A percentile compares a stretch with the other conserved stretches of the same genome.
Evolutionary conservation across 2,329 filamentous ascomycete genomes (phyloP).

Genomic region (Epichloe coenophiala): DNA sequence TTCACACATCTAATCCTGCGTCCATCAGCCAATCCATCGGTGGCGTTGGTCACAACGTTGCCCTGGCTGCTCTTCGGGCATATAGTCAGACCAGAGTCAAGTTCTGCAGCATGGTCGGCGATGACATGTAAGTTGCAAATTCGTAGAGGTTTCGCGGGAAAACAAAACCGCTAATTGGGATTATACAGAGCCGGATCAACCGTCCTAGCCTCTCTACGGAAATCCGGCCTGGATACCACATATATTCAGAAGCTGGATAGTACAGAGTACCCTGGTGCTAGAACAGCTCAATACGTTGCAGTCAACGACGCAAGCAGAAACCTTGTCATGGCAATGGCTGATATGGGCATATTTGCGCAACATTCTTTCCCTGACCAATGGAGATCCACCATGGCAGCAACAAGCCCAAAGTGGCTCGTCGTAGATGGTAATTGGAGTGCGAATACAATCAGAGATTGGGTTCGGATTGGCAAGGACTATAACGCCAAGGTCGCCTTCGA

Average conservation of each 20-base stretch:
- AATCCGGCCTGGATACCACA: conserved; percentile 48
- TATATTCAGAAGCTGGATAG: conserved; percentile 46
- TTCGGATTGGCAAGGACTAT: conserved; percentile 43
- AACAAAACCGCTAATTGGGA: not conserved
- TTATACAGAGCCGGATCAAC: conserved; percentile 52
- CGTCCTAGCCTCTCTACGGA: conserved; percentile 51
- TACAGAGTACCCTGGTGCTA: conserved; percentile 34
- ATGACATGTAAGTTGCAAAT: conserved; percentile 48
- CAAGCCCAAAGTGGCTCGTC: conserved; percentile 62
- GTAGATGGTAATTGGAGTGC: conserved; percentile 80
- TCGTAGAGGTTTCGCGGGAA: not conserved
- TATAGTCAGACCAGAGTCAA: conserved; percentile 48
- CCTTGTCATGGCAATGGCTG: conserved; percentile 85
- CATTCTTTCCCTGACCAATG: conserved; percentile 42
- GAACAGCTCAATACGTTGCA: conserved; percentile 84
- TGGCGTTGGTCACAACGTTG: conserved; percentile 86
- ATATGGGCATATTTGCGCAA: conserved; percentile 73
- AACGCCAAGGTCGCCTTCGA: conserved; percentile 62
- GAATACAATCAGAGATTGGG: conserved; percentile 51
- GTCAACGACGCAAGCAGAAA: conserved; percentile 76
- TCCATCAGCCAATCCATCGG: conserved; percentile 71
- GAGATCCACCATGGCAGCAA: conserved; percentile 41
- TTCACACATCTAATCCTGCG: conserved; percentile 78
- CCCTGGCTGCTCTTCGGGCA: conserved; percentile 62
- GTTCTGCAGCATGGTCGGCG: conserved; percentile 68